Evolutionary conservation across 108 stramenopile species (phyloP), one percentile per base, ranked within the genome.

Genomic region (Aurantiochytrium sp.): DNA sequence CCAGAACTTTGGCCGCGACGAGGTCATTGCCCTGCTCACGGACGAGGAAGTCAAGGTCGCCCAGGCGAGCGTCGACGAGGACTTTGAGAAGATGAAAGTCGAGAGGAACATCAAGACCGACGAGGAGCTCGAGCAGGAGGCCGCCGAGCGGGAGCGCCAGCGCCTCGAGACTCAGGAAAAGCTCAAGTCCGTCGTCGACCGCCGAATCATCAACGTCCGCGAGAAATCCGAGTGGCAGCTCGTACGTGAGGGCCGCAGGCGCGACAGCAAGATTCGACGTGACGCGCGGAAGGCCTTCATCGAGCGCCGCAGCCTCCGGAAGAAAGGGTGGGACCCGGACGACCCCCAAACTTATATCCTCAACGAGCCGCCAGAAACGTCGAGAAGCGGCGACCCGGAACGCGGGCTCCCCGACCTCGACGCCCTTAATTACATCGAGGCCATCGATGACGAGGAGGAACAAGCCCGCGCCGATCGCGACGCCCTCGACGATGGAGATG

Each of bases 41-140:
- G 91, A 91, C 52, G 93, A 91, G 52, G 91, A 86, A 31, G 85
- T 91, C 32, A 54, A 86, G 45, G 88, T 55, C 17, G 91, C 90
- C 10, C 68, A 85, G 54, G 65, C 37, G 21, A 85, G 73, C 27
- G 89, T 93, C 32, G 55, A 55, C 36, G 52, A 65, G 5, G 86
- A 91, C 15, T 93, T 93, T 54, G 41, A 69, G 41, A 88, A 92
- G 69, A 90, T 93, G 39, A 69, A 91, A 59, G 27, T 69, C 0
- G 55, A 89, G 68, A 36, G 91, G 6, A 89, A 89, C 4, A 55
- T 89, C 37, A 17, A 87, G 8, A 88, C 42, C 37, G 86, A 34
- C 27, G 68, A 53, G 21, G 88, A 85, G 34, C 4, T 89, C n/a
- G 59, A 15, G 22, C 59, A 27, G 22, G 59, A 65, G 34, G 86